A percentile compares a stretch with the other conserved stretches of the same genome.
These are phyloP conservation scores for Puccinia coronata DNA, from an alignment of 1,284 basidiomycete genomes.

Conservation along the genomic window DNA sequence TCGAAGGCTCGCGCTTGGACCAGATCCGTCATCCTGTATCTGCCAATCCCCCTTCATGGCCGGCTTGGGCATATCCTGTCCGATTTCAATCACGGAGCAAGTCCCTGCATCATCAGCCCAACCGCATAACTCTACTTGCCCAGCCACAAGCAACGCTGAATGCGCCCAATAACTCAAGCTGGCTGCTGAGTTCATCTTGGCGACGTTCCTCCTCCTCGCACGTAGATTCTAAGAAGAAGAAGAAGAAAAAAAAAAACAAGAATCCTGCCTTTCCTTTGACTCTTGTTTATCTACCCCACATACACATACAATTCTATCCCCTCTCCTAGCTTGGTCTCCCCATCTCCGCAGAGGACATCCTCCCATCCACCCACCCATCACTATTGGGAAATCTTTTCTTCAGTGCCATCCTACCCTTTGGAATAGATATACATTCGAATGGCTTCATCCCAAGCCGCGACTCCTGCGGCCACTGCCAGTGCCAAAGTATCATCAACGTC, in stretches of 20 bases:
- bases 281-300: background rate
- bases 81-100: background rate
- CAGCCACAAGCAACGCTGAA: no score
- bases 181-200: background rate
- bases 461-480: background rate
- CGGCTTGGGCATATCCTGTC: constrained; percentile 1
- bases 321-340: background rate
- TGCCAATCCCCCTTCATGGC: no score
- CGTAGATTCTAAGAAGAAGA: background rate
- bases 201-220: background rate
- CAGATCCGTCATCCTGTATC: no score
- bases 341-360: background rate
- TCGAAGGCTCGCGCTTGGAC: no score
- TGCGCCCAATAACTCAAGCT: background rate
- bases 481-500: constrained; percentile 7
- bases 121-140: background rate
- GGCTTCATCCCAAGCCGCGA: background rate
- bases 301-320: background rate
- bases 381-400: no score
- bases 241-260: no score
- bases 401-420: background rate
- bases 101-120: background rate
- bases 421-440: background rate
- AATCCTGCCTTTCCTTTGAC: constrained; percentile 6
- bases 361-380: background rate